Evolutionary conservation across 2,329 filamentous ascomycete genomes (phyloP), one percentile per base, ranked within the genome.

Genomic region (Fusarium sp.): DNA sequence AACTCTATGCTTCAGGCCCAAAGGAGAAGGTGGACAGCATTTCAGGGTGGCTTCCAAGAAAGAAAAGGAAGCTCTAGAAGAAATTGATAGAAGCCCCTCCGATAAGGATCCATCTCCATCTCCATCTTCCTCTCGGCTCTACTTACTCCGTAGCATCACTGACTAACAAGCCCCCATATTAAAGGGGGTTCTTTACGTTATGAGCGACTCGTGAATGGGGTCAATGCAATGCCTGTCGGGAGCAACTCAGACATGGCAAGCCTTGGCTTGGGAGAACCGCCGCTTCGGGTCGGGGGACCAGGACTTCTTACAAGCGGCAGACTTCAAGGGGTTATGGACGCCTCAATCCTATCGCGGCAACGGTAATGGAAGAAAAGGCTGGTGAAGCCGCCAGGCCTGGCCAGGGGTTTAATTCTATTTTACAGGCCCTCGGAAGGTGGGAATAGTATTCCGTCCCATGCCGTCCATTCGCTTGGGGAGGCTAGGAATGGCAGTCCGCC

Each of bases 1-100:
- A 36, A 26, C 22, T 65, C 38, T 17, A 35, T 15, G 32, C 24
- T 54, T 60, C 70, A 73, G 30, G 17, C 71, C 59, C 20, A 56
- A 74, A 72, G 24, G 41, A 74, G 71, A 74, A 74, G 71, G 71
- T 74, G 70, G 50, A 30, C 62, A 71, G 41, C 71, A 74, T 51
- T 41, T 51, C 47, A 73, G 36, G 45, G 45, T 50, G 50, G 41
- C 50, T 54, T 66, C 58, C 45, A 59, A 54, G 62, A 57, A 74
- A 39, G 58, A 58, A 66, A 71, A 64, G 66, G 67, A 74, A 69
- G 71, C 70, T 74, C 56, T 72, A 45, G 71, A 74, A 64, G 50
- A 15, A 30, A n/a, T 35, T 45, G 55, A 70, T 48, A 61, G 60
- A 72, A 72, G 63, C 58, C 54, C 62, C 47, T 63, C 54, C 28